Conservation (phyloP, 139 green algal species). For the Micromonas commoda region DNA sequence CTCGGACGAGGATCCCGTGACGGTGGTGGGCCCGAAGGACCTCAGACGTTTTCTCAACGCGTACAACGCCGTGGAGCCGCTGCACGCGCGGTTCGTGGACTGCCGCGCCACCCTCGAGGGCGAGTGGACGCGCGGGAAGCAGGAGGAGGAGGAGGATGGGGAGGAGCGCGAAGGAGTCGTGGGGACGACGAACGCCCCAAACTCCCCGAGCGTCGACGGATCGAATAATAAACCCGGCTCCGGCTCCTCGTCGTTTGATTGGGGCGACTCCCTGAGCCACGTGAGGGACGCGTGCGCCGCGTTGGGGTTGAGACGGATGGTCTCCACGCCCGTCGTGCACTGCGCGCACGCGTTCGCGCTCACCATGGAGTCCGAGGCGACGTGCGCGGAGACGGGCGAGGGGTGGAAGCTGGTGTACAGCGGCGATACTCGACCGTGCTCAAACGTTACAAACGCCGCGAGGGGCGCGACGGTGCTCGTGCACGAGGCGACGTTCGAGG, state of each 20-base stretch:
- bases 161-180: too few species aligned
- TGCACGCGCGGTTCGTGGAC: constrained; percentile 62
- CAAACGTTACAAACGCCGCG: constrained; percentile 62
- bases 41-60: constrained; percentile 59
- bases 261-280: not conserved
- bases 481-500: constrained; percentile 97
- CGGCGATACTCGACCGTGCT: constrained; percentile 80
- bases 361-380: constrained; percentile 47
- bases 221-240: too few species aligned
- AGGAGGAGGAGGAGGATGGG: too few species aligned
- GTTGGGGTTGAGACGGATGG: constrained; percentile 55
- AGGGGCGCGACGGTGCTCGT: constrained; percentile 75
- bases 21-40: constrained; percentile 71
- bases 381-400: not conserved
- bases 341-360: constrained; percentile 72
- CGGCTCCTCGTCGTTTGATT: too few species aligned
- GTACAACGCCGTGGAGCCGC: constrained; percentile 54
- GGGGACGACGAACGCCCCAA: too few species aligned
- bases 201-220: too few species aligned
- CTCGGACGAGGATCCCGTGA: constrained; percentile 45
- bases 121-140: not conserved
- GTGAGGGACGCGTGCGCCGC: constrained; percentile 1
- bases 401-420: constrained; percentile 68
- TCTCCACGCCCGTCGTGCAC: constrained; percentile 58
- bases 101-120: constrained; percentile 33